Conservation (phyloP, 2,329 filamentous ascomycete genomes). For the Karstenula rhodostoma region DNA sequence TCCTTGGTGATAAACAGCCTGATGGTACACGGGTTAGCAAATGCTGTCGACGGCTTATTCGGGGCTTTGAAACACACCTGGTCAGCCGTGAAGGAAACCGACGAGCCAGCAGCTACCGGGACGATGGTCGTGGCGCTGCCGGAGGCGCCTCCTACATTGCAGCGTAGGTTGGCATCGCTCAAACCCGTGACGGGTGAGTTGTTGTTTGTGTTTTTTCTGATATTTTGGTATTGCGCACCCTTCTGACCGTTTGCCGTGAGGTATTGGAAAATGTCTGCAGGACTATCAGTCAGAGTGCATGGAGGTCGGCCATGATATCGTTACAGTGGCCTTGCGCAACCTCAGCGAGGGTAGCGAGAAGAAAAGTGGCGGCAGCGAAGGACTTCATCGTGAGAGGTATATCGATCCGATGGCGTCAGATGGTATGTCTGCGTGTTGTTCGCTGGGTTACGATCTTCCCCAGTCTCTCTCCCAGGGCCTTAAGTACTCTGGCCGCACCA, state of each 20-base stretch:
- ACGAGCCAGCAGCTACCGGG: slow-evolving; percentile 45
- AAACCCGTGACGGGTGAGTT: slow-evolving; percentile 49
- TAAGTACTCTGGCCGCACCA: slow-evolving; percentile 32
- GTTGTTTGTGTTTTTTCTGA: slow-evolving; percentile 49
- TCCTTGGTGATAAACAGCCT: slow-evolving; percentile 50
- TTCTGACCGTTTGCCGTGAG: slow-evolving; percentile 48
- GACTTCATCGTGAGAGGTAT: slow-evolving; percentile 42
- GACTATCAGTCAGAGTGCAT: slow-evolving; percentile 15
- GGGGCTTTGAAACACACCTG: not conserved
- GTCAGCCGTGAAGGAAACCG: slow-evolving; percentile 47
- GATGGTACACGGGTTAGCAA: too few relatives aligned
- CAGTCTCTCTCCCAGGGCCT: slow-evolving; percentile 11
- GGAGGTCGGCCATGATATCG: slow-evolving; percentile 8
- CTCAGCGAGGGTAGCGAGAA: slow-evolving; percentile 44
- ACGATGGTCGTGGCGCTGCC: slow-evolving; percentile 43
- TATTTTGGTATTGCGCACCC: slow-evolving; percentile 46
- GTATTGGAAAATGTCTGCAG: slow-evolving; percentile 49
- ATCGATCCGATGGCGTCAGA: not conserved
- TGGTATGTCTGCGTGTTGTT: not conserved
- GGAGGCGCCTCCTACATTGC: slow-evolving; percentile 45
- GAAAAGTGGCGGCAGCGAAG: slow-evolving; percentile 40
- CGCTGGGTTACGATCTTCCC: too few relatives aligned
- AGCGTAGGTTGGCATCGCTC: slow-evolving; percentile 42
- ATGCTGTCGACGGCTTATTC: too few relatives aligned
- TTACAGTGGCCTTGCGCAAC: slow-evolving; percentile 49